Evolutionary conservation across 768 basidiomycete genomes (phyloP).

Genomic region (Leccinum variicolor): DNA sequence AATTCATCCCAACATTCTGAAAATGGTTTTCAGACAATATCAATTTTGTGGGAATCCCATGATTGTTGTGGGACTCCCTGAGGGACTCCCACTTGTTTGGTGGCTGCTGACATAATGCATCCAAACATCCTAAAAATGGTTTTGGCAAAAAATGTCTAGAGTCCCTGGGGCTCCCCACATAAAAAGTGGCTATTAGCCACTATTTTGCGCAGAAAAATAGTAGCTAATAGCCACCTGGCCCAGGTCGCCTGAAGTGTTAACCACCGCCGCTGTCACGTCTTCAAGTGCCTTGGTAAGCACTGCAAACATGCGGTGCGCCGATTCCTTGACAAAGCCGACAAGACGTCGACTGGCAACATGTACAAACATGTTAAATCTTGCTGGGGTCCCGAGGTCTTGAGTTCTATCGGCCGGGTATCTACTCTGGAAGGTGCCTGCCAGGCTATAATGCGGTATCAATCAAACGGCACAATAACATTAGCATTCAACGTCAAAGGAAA

Average conservation of each 20-base stretch:
- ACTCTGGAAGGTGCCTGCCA: neutral
- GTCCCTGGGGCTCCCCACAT: too few relatives aligned
- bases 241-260: neutral
- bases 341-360: neutral
- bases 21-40: too few relatives aligned
- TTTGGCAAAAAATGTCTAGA: too few relatives aligned
- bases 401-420: neutral
- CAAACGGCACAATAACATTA: neutral
- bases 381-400: neutral
- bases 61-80: too few relatives aligned
- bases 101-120: too few relatives aligned
- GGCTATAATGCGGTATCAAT: neutral
- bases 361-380: neutral
- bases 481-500: neutral
- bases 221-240: too few relatives aligned
- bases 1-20: too few relatives aligned
- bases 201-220: too few relatives aligned
- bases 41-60: too few relatives aligned
- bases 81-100: too few relatives aligned
- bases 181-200: too few relatives aligned
- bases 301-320: neutral
- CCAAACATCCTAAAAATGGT: too few relatives aligned
- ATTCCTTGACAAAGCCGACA: neutral
- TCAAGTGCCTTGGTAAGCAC: neutral
- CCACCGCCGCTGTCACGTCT: neutral